Evolutionary conservation across 306 rosid species (phyloP), one percentile per base, ranked within the genome.

Genomic region (Sophora flavescens): DNA sequence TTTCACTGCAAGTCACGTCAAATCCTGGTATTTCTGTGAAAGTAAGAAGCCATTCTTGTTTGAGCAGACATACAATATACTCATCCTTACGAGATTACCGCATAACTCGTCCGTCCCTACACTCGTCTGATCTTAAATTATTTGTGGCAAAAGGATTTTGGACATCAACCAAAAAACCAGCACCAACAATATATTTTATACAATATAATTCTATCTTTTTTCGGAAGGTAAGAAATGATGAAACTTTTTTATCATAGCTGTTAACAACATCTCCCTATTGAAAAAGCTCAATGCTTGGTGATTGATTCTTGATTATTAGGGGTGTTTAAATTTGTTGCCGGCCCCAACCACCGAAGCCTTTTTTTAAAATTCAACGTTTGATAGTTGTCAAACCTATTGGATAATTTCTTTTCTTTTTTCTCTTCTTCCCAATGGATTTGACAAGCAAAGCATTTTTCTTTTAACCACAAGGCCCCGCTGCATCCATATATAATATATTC

Each of bases 401-500:
- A 6, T 16, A 16, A 78, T 35, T 13, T 26, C 10, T 5, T 50
- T 44, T 44, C 16, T 0, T 14, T 30, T 78, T 61, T 38, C 11
- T 22, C 26, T 28, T 14, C 39, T 72, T 58, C 12, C 41, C 28
- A 8, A 35, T 70, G 75, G 64, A 60, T 39, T 62, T 39, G 38
- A 52, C 67, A 15, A 70, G 47, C n/a, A 70, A 70, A 70, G 45
- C 63, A 79, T 50, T 61, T 70, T 77, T 71, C 71, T 53, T 85
- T 85, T 57, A 35, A 56, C 33, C 53, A 39, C 68, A 32, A 47
- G 84, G 59, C 70, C 81, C 86, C 71, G 57, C 80, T 85, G 76
- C 65, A 45, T 22, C 13, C 66, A 15, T 51, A 71, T 50, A 62
- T 51, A 61, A 15, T 51, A 71, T 50, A 62, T 51, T 61, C 15